Evolutionary conservation across 306 rosid genomes (phyloP).

Genomic region (Rosa chinensis): DNA sequence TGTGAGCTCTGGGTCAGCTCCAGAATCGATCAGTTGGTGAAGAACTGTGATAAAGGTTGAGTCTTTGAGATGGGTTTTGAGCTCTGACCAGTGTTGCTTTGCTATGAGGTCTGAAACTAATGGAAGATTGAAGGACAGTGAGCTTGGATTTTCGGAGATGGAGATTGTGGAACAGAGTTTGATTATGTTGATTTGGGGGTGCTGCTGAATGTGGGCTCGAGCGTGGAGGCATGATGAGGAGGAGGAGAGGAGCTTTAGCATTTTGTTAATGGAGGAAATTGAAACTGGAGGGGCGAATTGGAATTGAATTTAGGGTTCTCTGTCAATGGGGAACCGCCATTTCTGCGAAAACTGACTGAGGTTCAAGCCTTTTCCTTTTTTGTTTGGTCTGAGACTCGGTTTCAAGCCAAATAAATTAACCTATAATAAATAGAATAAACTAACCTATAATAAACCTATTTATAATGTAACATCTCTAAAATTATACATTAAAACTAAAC

Average conservation of each 20-base stretch:
- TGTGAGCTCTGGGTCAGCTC: conserved; percentile 56
- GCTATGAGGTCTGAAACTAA: conserved; percentile 56
- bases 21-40: conserved; percentile 50
- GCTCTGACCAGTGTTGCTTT: conserved; percentile 75
- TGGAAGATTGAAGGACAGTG: conserved; percentile 25
- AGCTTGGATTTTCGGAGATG: conserved; percentile 24
- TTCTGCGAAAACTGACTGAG: neutral
- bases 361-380: no score
- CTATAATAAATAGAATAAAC: no score
- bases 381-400: no score
- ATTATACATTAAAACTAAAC: no score
- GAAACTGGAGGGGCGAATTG: neutral
- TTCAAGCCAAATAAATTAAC: no score
- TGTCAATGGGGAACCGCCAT: conserved; percentile 43
- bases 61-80: conserved; percentile 53
- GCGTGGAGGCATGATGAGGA: conserved; percentile 33
- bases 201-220: conserved; percentile 41
- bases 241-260: conserved; percentile 69
- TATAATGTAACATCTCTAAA: no score
- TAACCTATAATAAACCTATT: no score
- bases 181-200: conserved; percentile 3
- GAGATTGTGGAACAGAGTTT: conserved; percentile 21
- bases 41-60: conserved; percentile 47
- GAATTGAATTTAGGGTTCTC: conserved; percentile 15
- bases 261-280: conserved; percentile 26